Conservation (phyloP, 768 basidiomycete genomes). For the Boletus tomentosulus region DNA sequence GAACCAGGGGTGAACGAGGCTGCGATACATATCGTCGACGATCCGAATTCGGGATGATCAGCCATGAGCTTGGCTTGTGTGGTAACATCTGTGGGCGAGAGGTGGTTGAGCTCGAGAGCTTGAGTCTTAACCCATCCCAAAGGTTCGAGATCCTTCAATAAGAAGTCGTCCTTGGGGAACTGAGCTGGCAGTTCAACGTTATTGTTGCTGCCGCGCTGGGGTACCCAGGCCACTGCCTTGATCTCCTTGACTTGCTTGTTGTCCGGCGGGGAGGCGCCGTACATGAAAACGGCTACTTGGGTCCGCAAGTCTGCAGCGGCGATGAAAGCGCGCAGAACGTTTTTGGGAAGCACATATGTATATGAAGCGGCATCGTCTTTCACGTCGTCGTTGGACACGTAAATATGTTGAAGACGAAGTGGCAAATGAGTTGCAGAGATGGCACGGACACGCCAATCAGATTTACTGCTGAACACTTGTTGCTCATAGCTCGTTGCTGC, state of each 20-base stretch:
- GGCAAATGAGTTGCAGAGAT: slow-evolving; percentile 96
- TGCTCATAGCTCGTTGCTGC: slow-evolving; percentile 95
- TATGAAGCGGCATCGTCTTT: slow-evolving; percentile 94
- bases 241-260: slow-evolving; percentile 99
- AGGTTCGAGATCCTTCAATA: slow-evolving; percentile 93
- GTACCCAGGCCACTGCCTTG: slow-evolving; percentile 96
- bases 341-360: slow-evolving; percentile 97
- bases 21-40: slow-evolving; percentile 89
- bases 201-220: slow-evolving; percentile 94
- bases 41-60: slow-evolving; percentile 92
- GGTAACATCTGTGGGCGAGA: slow-evolving; percentile 89
- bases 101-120: slow-evolving; percentile 84
- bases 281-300: slow-evolving; percentile 91
- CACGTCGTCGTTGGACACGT: slow-evolving; percentile 98
- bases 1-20: slow-evolving; percentile 98
- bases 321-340: slow-evolving; percentile 91
- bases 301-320: slow-evolving; percentile 91
- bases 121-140: slow-evolving; percentile 98
- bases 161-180: slow-evolving; percentile 90
- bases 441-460: slow-evolving; percentile 98
- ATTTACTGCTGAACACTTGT: slow-evolving; percentile 98
- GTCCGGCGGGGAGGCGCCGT: slow-evolving; percentile 89
- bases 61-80: slow-evolving; percentile 97
- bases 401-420: slow-evolving; percentile 95
- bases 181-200: slow-evolving; percentile 86